A percentile compares a stretch with the other conserved stretches of the same genome.
Conservation (phyloP, 31 red algal species). For the Porphyra umbilicalis region DNA sequence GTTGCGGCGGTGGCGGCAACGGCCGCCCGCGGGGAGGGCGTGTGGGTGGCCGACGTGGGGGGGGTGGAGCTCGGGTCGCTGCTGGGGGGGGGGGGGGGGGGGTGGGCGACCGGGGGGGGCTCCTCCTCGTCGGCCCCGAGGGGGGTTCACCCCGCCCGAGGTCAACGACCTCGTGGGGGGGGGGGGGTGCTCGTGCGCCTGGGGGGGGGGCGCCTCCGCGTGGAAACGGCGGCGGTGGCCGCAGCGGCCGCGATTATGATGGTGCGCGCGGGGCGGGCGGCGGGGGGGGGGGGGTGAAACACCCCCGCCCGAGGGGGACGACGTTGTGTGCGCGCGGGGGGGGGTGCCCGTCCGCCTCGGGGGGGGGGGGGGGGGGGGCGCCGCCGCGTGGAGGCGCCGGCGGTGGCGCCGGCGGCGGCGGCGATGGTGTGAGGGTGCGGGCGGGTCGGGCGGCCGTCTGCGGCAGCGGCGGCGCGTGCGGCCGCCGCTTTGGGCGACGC, state of each 20-base stretch:
- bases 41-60: background rate
- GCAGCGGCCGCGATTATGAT: conserved; percentile 24
- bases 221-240: conserved; percentile 40
- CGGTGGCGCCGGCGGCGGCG: too few relatives aligned
- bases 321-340: too few relatives aligned
- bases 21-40: background rate
- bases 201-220: conserved; percentile 28
- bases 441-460: too few relatives aligned
- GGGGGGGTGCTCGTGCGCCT: conserved; percentile 18
- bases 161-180: conserved; percentile 12
- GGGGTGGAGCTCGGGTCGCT: background rate
- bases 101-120: conserved; percentile 15
- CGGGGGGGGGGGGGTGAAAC: background rate
- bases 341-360: too few relatives aligned
- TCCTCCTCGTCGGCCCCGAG: conserved; percentile 22
- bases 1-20: background rate
- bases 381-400: too few relatives aligned
- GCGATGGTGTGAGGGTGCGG: too few relatives aligned
- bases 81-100: conserved; percentile 3
- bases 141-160: conserved; percentile 11
- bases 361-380: too few relatives aligned
- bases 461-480: too few relatives aligned
- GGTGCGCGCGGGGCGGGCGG: background rate
- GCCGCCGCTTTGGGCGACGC: too few relatives aligned
- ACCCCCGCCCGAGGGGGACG: too few relatives aligned